Base-by-base conservation (phyloP, 208 protist genomes). In the Herpetomonas tarakana region DNA sequence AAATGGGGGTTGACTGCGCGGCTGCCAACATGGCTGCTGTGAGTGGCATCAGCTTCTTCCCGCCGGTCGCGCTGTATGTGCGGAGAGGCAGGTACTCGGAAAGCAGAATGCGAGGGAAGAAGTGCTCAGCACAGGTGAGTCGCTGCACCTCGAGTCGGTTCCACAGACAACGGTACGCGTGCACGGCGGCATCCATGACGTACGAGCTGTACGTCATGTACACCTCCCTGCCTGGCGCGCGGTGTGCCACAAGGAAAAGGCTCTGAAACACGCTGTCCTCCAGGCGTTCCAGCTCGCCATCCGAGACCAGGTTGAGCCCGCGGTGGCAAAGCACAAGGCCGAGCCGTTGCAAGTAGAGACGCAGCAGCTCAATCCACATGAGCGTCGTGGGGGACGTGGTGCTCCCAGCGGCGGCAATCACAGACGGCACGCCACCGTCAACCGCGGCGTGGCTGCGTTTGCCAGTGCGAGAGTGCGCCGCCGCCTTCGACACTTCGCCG, bases 201-300 rank as follows among this genome's bases (percentile, higher is more conserved):
- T 91, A 90, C 3, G 78, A 52, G 16, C 74, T 62, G 71, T 88
- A 92, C 24, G 74, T 71, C 12, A 52, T 26, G 16, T 68, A 52
- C 44, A 74, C 58, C 18, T 74, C 68, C 62, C 75, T 69, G 27
- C 44, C 63, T 41, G 35, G 9, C 46, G 55, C 62, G 30, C n/a
- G 51, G 49, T 74, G 72, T 0, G 76, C 55, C 2, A 79, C 30
- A 19, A 65, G 50, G 51, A 92, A 88, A 14, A 95, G 57, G 44
- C 66, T 76, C 44, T 85, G 72, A 54, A 81, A 83, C 30, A 73
- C 76, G 29, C 92, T 47, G 30, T 89, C 88, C 68, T 95, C 88
- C 1, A 95, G 68, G 3, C 88, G 84, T 11, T 78, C 56, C 38
- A 91, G 39, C 28, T 92, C 81, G 19, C 65, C 68, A 26, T 76